These are phyloP conservation scores for Nakazawaea wickerhamii DNA, from an alignment of 805 yeast genomes.

Conservation along the genomic window DNA sequence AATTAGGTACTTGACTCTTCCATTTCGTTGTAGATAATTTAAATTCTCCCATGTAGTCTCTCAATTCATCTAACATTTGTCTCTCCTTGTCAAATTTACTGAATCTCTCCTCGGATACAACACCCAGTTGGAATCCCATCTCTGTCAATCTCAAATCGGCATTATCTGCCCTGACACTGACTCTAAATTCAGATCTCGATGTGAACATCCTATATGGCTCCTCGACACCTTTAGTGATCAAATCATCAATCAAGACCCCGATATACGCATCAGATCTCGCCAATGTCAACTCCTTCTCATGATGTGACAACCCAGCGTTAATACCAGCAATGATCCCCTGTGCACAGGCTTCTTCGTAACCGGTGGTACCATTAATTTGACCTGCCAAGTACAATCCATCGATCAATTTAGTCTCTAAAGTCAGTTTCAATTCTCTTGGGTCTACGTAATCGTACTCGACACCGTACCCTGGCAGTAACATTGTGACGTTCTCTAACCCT, in stretches of 20 bases:
- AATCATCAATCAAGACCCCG: constrained; percentile 91
- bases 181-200: constrained; percentile 88
- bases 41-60: constrained; percentile 38
- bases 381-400: constrained; percentile 87
- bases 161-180: constrained; percentile 87
- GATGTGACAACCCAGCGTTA: constrained; percentile 73
- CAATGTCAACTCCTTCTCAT: constrained; percentile 37
- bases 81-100: constrained; percentile 38
- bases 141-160: constrained; percentile 84
- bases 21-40: constrained; percentile 56
- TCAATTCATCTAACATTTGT: constrained; percentile 36
- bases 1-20: constrained; percentile 43
- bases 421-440: constrained; percentile 75
- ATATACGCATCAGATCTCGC: constrained; percentile 81
- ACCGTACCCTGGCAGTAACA: constrained; percentile 97
- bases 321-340: constrained; percentile 96
- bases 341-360: constrained; percentile 98
- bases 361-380: constrained; percentile 97
- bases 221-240: constrained; percentile 90
- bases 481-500: constrained; percentile 83
- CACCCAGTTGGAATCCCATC: constrained; percentile 60
- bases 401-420: constrained; percentile 77
- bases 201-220: constrained; percentile 99
- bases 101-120: constrained; percentile 59
- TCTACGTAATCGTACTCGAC: constrained; percentile 96